Evolutionary conservation across 2,329 filamentous ascomycete species (phyloP).

Genomic region (Mariannaea elegans): DNA sequence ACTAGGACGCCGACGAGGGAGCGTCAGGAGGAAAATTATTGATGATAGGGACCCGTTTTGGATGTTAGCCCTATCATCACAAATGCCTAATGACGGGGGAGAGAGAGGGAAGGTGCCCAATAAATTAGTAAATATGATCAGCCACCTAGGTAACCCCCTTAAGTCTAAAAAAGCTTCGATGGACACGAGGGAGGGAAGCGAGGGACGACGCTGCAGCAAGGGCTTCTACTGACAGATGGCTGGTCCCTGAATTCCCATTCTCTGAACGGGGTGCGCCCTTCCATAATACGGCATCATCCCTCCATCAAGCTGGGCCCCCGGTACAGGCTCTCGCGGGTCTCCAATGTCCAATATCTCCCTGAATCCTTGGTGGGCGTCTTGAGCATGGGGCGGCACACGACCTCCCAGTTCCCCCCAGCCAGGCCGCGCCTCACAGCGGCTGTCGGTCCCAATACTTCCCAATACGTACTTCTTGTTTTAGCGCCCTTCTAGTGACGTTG

Average conservation of each 20-base stretch:
- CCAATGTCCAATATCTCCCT: slow-evolving; percentile 29
- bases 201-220: not conserved
- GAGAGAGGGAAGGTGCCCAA: slow-evolving; percentile 13
- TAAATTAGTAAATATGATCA: slow-evolving; percentile 10
- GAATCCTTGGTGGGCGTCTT: slow-evolving; percentile 28
- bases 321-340: slow-evolving; percentile 10
- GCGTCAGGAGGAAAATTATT: not conserved
- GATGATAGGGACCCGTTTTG: slow-evolving; percentile 8
- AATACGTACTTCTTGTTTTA: slow-evolving; percentile 20
- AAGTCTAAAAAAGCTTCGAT: slow-evolving; percentile 11
- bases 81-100: slow-evolving; percentile 9
- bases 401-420: slow-evolving; percentile 16
- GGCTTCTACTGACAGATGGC: not conserved
- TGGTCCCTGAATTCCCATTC: slow-evolving; percentile 12
- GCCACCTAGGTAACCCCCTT: slow-evolving; percentile 10
- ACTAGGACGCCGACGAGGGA: slow-evolving; percentile 7
- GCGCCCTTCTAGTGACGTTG: slow-evolving; percentile 30
- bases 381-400: slow-evolving; percentile 30
- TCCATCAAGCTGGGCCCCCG: slow-evolving; percentile 11
- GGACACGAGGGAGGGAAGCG: slow-evolving; percentile 3
- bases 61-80: slow-evolving; percentile 14
- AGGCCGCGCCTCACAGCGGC: slow-evolving; percentile 4
- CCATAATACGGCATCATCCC: slow-evolving; percentile 13
- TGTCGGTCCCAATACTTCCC: slow-evolving; percentile 4
- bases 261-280: slow-evolving; percentile 2